Evolutionary conservation across 352 stramenopile species (phyloP), one percentile per base, ranked within the genome.

Genomic region (Phytophthora aleatoria): DNA sequence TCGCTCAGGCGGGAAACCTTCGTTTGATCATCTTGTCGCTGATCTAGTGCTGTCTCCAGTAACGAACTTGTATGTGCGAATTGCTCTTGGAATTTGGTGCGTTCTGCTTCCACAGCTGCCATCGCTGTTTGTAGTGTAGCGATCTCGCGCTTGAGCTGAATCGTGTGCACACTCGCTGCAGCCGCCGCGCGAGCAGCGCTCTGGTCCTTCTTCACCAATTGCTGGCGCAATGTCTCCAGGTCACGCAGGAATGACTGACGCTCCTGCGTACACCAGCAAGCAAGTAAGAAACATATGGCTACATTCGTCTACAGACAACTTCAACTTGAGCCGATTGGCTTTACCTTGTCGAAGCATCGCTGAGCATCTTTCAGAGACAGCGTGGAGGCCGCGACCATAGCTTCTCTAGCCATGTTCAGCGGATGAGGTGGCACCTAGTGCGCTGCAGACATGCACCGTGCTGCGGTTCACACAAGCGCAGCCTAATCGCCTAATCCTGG

Each of bases 121-220:
- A 85, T 69, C 3, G 81, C 61, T 44, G 61, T 69, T 59, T 89
- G 76, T 28, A 92, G 41, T 24, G 82, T 56, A 42, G 80, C 77
- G 53, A 94, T 81, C 61, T 94, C 85, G 24, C 83, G 84, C 71
- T 94, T 94, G 45, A 94, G 77, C 67, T 90, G 82, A 41, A 94
- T 75, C 26, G 71, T 61, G 58, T 92, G 83, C 5, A 78, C 66
- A 47, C 85, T 94, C 42, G 81, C 78, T 39, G 76, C 64, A 3
- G 79, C 71, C 3, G 82, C 58, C 1, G 76, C 67, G 24, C 86
- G 89, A 41, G 63, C 64, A 24, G 79, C 68, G 15, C 31, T 58
- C 47, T 90, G 77, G 41, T 92, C 85, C 51, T 94, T 94, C 52
- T 87, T 87, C n/a, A 92, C 61, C 16, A 91, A 64, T 41, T 94